Evolutionary conservation across 2,329 filamentous ascomycete species (phyloP).

Genomic region (Chalara sp.): DNA sequence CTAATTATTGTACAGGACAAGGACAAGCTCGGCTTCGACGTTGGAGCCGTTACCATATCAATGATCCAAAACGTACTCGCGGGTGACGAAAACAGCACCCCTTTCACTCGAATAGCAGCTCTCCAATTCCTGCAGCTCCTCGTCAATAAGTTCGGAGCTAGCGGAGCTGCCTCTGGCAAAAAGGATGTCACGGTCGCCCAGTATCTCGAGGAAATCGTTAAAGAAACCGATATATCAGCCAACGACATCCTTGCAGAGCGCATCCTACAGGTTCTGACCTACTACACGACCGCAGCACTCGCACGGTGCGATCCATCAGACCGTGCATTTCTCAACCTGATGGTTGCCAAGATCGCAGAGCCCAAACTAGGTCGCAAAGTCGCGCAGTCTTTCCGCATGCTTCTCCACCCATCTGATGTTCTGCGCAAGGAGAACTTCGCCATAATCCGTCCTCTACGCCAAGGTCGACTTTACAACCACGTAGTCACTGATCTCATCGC

Average conservation of each 20-base stretch:
- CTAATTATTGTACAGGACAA: conserved; percentile 12
- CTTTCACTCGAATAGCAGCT: conserved; percentile 14
- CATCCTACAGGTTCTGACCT: conserved; percentile 20
- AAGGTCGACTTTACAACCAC: conserved; percentile 15
- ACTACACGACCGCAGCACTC: conserved; percentile 21
- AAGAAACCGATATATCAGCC: neutral
- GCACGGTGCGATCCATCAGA: conserved; percentile 15
- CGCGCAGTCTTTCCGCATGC: conserved; percentile 21
- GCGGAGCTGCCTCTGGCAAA: conserved; percentile 10
- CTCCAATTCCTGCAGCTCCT: conserved; percentile 21
- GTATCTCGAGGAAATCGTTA: conserved; percentile 11
- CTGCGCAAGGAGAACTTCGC: conserved; percentile 24
- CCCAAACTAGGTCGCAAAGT: conserved; percentile 12
- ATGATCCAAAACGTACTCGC: conserved; percentile 19
- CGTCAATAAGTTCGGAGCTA: conserved; percentile 24
- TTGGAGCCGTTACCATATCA: conserved; percentile 13
- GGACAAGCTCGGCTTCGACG: conserved; percentile 6
- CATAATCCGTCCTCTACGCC: conserved; percentile 19
- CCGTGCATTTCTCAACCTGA: conserved; percentile 12
- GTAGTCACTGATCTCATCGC: conserved; percentile 10
- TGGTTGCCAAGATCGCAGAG: conserved; percentile 17
- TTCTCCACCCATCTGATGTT: conserved; percentile 17
- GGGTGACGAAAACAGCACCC: conserved; percentile 6
- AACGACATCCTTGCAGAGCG: conserved; percentile 8
- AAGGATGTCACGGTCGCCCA: conserved; percentile 8